A percentile compares a stretch with the other conserved stretches of the same genome.
phyloP scores from a whole-genome alignment of 1,139 yeast species.

The Kodamaea fungicola region DNA sequence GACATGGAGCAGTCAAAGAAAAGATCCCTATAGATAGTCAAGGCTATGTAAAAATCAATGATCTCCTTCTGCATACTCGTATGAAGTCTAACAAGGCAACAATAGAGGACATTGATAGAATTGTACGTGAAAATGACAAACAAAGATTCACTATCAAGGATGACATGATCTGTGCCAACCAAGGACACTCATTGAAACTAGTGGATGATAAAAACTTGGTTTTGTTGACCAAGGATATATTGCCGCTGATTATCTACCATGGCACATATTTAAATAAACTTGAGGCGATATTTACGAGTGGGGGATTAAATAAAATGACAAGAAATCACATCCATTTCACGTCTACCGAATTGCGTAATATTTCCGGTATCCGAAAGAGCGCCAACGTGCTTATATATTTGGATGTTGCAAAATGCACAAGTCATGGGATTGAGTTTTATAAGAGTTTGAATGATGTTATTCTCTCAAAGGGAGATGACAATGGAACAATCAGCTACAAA shows the following conservation, averaged over 20 bases:
- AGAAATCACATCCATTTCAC: conserved; percentile 83
- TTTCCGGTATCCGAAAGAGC: conserved; percentile 70
- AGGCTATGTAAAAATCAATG: conserved; percentile 62
- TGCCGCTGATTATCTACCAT: conserved; percentile 53
- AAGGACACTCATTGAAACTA: conserved; percentile 74
- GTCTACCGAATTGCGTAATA: conserved; percentile 27
- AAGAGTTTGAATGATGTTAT: conserved; percentile 73
- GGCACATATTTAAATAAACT: conserved; percentile 68
- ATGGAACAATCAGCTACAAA: conserved; percentile 49
- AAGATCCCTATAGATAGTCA: conserved; percentile 56
- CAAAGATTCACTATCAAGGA: conserved; percentile 53
- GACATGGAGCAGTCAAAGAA: conserved; percentile 84
- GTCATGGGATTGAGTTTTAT: conserved; percentile 52
- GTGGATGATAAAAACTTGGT: conserved; percentile 44
- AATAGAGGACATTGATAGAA: conserved; percentile 51
- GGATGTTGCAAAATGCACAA: conserved; percentile 47
- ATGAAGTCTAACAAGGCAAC: conserved; percentile 56
- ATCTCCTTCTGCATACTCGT: conserved; percentile 54
- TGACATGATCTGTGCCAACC: conserved; percentile 71
- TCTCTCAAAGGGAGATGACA: conserved; percentile 56
- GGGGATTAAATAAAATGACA: conserved; percentile 66
- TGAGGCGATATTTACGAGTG: conserved; percentile 43
- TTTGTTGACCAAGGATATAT: conserved; percentile 23
- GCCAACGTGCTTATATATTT: conserved; percentile 63
- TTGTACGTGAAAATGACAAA: conserved; percentile 68